Evolutionary conservation across 129 eudicot species (phyloP).

Genomic region (Ambrosia artemisiifolia): DNA sequence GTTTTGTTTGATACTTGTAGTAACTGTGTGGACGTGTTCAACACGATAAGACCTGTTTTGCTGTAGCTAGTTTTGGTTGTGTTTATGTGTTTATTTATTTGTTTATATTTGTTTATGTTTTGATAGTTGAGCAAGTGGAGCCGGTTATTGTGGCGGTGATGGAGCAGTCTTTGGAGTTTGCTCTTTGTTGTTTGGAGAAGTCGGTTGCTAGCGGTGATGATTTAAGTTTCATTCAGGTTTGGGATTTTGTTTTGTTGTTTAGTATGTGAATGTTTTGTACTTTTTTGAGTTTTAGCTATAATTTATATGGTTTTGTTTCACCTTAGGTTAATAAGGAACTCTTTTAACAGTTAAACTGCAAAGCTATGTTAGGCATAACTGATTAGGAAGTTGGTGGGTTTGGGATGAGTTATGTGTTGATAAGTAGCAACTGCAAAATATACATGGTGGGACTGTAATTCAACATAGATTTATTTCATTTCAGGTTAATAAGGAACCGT

Average conservation of each 20-base stretch:
- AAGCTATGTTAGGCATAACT: constrained; percentile 4
- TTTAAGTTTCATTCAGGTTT: constrained; percentile 62
- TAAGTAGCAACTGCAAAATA: neutral
- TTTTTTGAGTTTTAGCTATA: neutral
- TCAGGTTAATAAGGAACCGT: neutral
- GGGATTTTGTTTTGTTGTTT: constrained; percentile 11
- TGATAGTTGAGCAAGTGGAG: constrained; percentile 78
- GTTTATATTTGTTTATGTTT: constrained; percentile 15
- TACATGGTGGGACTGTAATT: neutral
- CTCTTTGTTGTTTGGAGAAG: constrained; percentile 71
- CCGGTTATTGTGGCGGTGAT: constrained; percentile 63
- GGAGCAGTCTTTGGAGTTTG: constrained; percentile 75
- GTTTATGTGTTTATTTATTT: neutral
- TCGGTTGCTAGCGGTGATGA: constrained; percentile 41
- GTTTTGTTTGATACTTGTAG: no score
- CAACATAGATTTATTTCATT: neutral
- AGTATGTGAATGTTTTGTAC: no score
- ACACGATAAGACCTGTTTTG: no score
- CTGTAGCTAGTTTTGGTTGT: no score
- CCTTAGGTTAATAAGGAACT: neutral
- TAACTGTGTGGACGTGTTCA: no score
- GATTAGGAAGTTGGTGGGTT: constrained; percentile 12
- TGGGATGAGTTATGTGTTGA: neutral
- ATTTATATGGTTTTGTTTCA: neutral
- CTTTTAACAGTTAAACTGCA: neutral